Base-by-base conservation (phyloP, 768 basidiomycete species). In the Panellus pusillus region DNA sequence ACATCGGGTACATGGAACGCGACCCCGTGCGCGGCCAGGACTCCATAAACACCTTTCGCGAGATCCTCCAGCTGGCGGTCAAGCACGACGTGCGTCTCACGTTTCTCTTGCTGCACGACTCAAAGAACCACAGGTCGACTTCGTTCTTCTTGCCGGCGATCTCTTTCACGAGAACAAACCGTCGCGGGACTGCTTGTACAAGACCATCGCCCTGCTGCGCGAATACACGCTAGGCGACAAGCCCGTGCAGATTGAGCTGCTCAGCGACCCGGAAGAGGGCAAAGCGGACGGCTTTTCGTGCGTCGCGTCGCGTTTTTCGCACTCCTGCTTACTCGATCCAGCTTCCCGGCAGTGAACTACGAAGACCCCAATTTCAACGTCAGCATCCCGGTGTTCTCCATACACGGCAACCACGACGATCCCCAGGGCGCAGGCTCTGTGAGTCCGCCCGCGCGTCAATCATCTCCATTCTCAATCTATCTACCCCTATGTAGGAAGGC, bases 321-420 rank as follows among this genome's bases (percentile, higher is more conserved):
- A 28, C 48, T 36, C 45, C 18, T 27, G 24, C 54, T 39, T 50
- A 54, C 27, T 46, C 28, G 18, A 1, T 19, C 6, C 62, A 98
- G 94, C 14, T 99, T 98, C 66, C 97, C 97, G 12, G 93, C 93
- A 1, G 74, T 99, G 59, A 98, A 99, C 69, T 98, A 98, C 65
- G 94, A 99, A 69, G 96, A 99, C 63, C 84, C 88, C 2, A 98
- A 99, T 67, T 77, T 98, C 52, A 99, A 99, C 67, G 80, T 99
- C 46, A 84, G 83, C 4, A 92, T 97, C n/a, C 97, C 97, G 3
- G 90, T 98, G 27, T 99, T 99, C 72, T 98, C 96, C 0, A 98
- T 99, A 47, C 97, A 99, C 65, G 97, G 97, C 39, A 99, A 99
- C 66, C 97, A 99, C 70, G 97, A 99, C 65, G 97, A 99, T 64